These are phyloP conservation scores for Colletotrichum sp. DNA, from an alignment of 2,329 filamentous ascomycete genomes.

Conservation along the genomic window DNA sequence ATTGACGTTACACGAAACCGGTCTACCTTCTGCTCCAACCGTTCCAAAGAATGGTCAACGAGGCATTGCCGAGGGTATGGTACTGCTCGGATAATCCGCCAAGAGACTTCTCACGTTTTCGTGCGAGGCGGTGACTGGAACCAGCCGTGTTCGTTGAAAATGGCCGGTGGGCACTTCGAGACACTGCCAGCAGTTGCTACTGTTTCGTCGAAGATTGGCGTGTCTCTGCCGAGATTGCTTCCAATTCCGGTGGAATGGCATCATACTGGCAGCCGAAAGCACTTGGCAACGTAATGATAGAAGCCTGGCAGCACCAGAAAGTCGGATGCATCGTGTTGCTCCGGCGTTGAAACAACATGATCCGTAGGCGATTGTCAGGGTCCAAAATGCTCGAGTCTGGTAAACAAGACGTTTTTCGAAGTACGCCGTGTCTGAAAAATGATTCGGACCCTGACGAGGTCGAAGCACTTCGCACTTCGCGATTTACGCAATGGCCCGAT, in stretches of 20 bases:
- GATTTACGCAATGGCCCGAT: neutral
- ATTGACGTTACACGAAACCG: neutral
- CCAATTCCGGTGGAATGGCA: slow-evolving; percentile 8
- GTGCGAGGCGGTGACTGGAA: neutral
- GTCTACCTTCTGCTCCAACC: neutral
- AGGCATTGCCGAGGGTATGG: neutral
- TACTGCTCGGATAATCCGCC: neutral
- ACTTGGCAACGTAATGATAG: neutral
- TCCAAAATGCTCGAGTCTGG: neutral
- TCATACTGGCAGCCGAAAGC: neutral
- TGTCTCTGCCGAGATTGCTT: neutral
- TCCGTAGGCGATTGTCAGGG: neutral
- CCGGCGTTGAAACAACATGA: neutral
- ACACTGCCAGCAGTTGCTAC: neutral
- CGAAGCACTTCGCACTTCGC: neutral
- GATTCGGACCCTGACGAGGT: neutral
- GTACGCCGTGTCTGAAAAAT: neutral
- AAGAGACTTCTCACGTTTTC: neutral
- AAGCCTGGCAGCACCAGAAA: neutral
- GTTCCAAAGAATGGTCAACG: neutral
- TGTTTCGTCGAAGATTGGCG: neutral
- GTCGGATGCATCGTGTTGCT: neutral
- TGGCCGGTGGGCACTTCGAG: neutral
- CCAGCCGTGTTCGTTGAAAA: neutral
- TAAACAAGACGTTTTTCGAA: neutral